Base-by-base conservation (phyloP, 2,329 filamentous ascomycete genomes). In the Fusarium drepaniforme region DNA sequence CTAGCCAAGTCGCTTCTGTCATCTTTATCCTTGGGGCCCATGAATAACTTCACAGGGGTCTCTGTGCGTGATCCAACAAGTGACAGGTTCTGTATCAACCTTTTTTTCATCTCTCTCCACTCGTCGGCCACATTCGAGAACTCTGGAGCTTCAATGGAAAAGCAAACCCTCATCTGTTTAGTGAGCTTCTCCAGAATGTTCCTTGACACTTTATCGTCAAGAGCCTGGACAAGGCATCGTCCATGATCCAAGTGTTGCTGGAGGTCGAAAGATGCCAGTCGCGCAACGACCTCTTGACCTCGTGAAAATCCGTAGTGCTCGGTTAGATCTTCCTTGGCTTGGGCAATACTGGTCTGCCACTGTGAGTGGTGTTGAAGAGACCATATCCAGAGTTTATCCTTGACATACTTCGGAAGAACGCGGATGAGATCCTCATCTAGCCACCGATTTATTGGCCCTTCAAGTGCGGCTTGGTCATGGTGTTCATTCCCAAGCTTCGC, bases 321-420 rank as follows among this genome's bases (percentile, higher is more conserved):
- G 4, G 30, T 38, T 13, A 6, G 16, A 35, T 58, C 21, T 11
- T 58, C 33, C 4, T 1, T 23, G 3, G 53, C 30, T 23, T 38
- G 33, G 4, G 21, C 21, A 25, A 58, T 57, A 13, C 4, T 2
- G 5, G 53, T 7, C 4, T 38, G 35, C 35, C 33, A 58, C 1
- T 13, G 2, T 12, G 33, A 38, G 8, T 40, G 16, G 66, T 70
- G n/a, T 33, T 56, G 60, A 33, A 21, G 49, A 25, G 33, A 65
- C 60, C 64, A 70, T 23, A 23, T 35, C 35, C 66, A 70, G 18
- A 70, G 35, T 18, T 38, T 67, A 9, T 70, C 69, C 40, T 70
- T 70, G 13, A 53, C 38, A 11, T 70, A 53, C 11, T 60, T 62
- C 3, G 68, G 68, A 3, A 70, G 51, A 3, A 70, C 53, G 8